Conservation (phyloP, 805 yeast genomes). For the Suhomyces pyralidae region DNA sequence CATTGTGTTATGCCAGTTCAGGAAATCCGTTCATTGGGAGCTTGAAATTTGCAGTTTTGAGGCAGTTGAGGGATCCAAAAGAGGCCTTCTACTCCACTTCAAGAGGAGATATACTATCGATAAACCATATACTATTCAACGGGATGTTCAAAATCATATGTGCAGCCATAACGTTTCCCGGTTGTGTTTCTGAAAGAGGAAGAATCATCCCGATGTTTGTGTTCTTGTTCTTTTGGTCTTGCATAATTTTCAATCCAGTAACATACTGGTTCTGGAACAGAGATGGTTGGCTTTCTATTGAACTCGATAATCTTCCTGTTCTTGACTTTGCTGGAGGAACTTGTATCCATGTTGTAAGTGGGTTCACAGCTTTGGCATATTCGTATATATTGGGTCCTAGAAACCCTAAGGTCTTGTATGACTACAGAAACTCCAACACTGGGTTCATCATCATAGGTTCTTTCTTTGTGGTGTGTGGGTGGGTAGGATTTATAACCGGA, state of each 20-base stretch:
- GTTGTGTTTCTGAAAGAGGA: constrained; percentile 44
- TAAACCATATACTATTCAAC: constrained; percentile 39
- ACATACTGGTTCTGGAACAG: constrained; percentile 46
- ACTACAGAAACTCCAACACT: constrained; percentile 36
- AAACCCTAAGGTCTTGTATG: constrained; percentile 33
- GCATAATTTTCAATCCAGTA: constrained; percentile 41
- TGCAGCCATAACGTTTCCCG: constrained; percentile 42
- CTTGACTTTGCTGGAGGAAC: constrained; percentile 47
- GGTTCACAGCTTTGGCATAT: constrained; percentile 44
- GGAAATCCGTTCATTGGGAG: constrained; percentile 28
- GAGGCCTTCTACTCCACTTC: constrained; percentile 27
- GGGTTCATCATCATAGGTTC: constrained; percentile 35
- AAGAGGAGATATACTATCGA: constrained; percentile 36
- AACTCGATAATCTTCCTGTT: constrained; percentile 31
- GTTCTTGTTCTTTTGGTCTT: constrained; percentile 39
- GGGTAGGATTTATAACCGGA: constrained; percentile 44
- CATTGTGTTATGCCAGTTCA: constrained; percentile 37
- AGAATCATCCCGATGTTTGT: constrained; percentile 40
- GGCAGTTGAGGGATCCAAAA: constrained; percentile 21
- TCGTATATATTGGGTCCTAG: constrained; percentile 43
- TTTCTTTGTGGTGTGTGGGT: constrained; percentile 30
- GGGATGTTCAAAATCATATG: constrained; percentile 38
- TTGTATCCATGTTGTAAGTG: constrained; percentile 44
- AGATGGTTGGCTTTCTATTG: constrained; percentile 42
- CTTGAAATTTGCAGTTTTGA: constrained; percentile 11